Conservation (phyloP, 129 eudicot species). For the Saussurea involucrata region DNA sequence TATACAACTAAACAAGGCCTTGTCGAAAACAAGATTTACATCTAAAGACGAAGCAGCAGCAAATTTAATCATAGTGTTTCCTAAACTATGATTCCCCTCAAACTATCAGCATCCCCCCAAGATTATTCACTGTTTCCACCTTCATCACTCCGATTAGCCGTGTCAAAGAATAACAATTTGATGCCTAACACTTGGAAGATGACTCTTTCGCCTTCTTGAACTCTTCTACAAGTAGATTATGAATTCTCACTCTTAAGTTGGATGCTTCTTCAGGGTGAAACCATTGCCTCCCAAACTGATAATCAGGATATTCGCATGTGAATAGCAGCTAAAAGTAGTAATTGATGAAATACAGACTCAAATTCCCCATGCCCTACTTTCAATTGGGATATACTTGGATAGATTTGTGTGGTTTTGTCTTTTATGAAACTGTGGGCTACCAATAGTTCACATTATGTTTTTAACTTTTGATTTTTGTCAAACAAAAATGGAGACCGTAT, state of each 20-base stretch:
- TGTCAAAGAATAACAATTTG: neutral
- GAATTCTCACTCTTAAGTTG: conserved; percentile 48
- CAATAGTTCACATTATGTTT: neutral
- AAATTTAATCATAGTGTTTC: conserved; percentile 12
- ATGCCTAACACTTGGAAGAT: neutral
- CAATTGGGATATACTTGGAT: neutral
- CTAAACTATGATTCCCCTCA: neutral
- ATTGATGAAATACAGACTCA: neutral
- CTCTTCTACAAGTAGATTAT: conserved; percentile 38
- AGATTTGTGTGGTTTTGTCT: neutral
- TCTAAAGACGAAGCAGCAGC: conserved; percentile 2
- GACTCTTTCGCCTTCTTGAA: conserved; percentile 44
- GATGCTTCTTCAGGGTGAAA: conserved; percentile 81
- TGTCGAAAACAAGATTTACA: conserved; percentile 17
- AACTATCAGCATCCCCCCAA: neutral
- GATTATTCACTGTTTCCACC: neutral
- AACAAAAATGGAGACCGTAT: neutral
- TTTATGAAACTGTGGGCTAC: neutral
- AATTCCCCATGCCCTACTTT: neutral
- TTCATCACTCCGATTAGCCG: neutral
- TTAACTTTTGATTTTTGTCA: neutral
- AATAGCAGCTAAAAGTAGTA: neutral
- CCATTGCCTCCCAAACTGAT: conserved; percentile 79
- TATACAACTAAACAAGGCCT: conserved; percentile 15
- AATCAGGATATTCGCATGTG: conserved; percentile 17